Evolutionary conservation across 1,139 yeast species (phyloP).

Genomic region (Pichia cactophila): DNA sequence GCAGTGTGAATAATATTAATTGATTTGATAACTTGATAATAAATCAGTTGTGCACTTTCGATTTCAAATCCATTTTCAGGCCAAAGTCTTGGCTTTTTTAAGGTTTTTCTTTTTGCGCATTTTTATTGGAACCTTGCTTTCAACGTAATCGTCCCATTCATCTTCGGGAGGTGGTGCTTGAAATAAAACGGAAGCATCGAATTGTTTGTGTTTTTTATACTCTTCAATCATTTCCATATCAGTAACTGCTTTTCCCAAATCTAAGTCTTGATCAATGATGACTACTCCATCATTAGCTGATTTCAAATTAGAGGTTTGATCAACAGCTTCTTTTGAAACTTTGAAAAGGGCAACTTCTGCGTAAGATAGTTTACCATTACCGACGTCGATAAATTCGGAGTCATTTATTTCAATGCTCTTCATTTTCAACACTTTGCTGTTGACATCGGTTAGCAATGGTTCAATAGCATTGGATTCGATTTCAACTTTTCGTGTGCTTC

Average conservation of each 20-base stretch:
- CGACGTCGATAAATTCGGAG: slow-evolving; percentile 39
- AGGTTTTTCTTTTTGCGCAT: slow-evolving; percentile 5
- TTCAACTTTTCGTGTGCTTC: neutral
- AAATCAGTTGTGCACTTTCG: neutral
- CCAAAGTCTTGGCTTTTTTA: neutral
- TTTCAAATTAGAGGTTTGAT: neutral
- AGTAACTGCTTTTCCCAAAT: neutral
- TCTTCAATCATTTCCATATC: neutral
- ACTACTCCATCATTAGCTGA: neutral
- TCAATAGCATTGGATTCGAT: neutral
- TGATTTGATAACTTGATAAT: neutral
- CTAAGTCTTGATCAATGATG: neutral
- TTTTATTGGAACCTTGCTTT: slow-evolving; percentile 5
- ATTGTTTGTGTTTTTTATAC: neutral
- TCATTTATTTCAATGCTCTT: slow-evolving; percentile 21
- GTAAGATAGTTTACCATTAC: slow-evolving; percentile 39
- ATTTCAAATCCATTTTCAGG: neutral
- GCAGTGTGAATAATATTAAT: neutral
- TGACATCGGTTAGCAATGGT: neutral
- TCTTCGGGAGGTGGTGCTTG: slow-evolving; percentile 5
- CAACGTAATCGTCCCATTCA: slow-evolving; percentile 8
- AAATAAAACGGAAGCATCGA: neutral
- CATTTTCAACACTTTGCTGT: slow-evolving; percentile 15
- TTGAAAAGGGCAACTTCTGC: slow-evolving; percentile 43
- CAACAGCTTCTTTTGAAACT: neutral